phyloP scores from a whole-genome alignment of 108 stramenopile genomes.

The Skeletonema tropicum region DNA sequence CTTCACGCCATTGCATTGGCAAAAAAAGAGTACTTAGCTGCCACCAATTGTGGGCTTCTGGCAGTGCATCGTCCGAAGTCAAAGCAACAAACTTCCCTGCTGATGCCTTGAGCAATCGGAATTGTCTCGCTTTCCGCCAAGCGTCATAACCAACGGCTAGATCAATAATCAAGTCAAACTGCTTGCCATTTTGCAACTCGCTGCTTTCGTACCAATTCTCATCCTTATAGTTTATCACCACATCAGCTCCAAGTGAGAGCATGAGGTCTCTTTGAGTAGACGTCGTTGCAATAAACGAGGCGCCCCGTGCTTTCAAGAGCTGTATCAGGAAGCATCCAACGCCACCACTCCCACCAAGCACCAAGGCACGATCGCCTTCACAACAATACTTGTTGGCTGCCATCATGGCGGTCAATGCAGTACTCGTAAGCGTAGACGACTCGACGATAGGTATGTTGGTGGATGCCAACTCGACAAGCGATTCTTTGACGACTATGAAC shows the following conservation, averaged over 20 bases:
- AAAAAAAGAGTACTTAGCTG: slow-evolving; percentile 40
- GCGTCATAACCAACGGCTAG: slow-evolving; percentile 50
- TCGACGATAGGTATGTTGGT: slow-evolving; percentile 18
- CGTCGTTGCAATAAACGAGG: slow-evolving; percentile 51
- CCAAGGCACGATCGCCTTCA: slow-evolving; percentile 48
- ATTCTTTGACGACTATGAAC: slow-evolving; percentile 36
- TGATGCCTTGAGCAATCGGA: slow-evolving; percentile 32
- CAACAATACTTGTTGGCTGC: slow-evolving; percentile 34
- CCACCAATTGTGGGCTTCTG: slow-evolving; percentile 46
- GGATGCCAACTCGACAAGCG: slow-evolving; percentile 33
- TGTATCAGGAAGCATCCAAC: slow-evolving; percentile 55
- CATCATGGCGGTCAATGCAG: slow-evolving; percentile 33
- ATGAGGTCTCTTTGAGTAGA: slow-evolving; percentile 45
- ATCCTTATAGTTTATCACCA: slow-evolving; percentile 54
- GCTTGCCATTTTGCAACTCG: slow-evolving; percentile 13
- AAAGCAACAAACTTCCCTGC: slow-evolving; percentile 49
- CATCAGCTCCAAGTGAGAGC: slow-evolving; percentile 51
- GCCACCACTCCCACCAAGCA: slow-evolving; percentile 65
- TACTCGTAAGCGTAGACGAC: slow-evolving; percentile 20
- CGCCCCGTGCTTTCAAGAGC: slow-evolving; percentile 35
- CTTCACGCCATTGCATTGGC: slow-evolving; percentile 42
- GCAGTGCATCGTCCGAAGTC: slow-evolving; percentile 37
- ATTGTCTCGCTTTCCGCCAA: slow-evolving; percentile 39
- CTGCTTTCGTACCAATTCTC: slow-evolving; percentile 60
- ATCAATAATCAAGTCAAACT: slow-evolving; percentile 59